phyloP scores from a whole-genome alignment of 495 filamentous ascomycete species.

The Hypoxylon lienhwacheense region DNA sequence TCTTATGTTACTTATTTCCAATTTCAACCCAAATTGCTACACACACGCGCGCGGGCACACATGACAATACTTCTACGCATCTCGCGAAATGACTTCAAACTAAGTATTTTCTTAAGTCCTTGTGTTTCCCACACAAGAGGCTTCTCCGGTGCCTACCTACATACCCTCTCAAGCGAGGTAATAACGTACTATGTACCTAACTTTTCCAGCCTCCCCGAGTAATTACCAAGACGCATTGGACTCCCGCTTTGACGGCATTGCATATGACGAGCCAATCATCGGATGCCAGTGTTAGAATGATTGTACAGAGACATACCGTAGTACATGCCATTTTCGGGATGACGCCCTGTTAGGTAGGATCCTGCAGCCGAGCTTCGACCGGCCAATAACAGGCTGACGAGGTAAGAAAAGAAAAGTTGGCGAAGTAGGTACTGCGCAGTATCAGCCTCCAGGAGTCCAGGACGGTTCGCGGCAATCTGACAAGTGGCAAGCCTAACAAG shows the following conservation, averaged over 20 bases:
- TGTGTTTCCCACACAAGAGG: not conserved
- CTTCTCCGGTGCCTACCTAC: too few relatives aligned
- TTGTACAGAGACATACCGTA: conserved; percentile 12
- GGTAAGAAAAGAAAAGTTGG: not conserved
- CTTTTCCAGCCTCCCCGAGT: conserved; percentile 5
- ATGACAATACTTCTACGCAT: not conserved
- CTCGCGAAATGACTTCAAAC: conserved; percentile 28
- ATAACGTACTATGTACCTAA: not conserved
- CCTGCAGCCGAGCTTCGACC: conserved; percentile 11
- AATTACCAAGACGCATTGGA: conserved; percentile 2
- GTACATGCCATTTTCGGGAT: conserved; percentile 14
- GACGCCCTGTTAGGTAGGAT: conserved; percentile 33
- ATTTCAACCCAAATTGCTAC: too few relatives aligned
- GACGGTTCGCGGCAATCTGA: conserved; percentile 1
- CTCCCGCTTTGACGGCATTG: conserved; percentile 25
- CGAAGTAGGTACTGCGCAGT: not conserved
- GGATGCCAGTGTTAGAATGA: conserved; percentile 5
- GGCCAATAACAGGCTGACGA: conserved; percentile 7
- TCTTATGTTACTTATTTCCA: too few relatives aligned
- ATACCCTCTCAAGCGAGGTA: too few relatives aligned
- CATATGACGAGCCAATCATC: conserved; percentile 27
- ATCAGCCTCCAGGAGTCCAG: too few relatives aligned
- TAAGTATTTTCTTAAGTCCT: not conserved
- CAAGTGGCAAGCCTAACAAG: not conserved
- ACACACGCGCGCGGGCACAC: too few relatives aligned